Evolutionary conservation across 768 basidiomycete genomes (phyloP).

Genomic region (Hygrophoropsis aurantiaca): DNA sequence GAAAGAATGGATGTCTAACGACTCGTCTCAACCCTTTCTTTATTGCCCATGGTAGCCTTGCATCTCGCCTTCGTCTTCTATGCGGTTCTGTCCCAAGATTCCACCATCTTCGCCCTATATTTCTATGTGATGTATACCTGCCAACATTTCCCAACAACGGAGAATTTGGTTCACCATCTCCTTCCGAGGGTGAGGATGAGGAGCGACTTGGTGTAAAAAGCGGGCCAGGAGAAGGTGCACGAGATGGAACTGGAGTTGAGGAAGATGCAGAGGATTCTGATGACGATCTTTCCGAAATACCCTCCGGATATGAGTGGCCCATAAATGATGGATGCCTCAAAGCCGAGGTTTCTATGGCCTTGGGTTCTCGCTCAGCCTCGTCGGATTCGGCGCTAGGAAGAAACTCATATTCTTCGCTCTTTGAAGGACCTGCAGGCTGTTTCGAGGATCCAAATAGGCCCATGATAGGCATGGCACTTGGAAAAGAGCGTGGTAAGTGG

Average conservation of each 20-base stretch:
- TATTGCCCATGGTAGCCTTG: constrained; percentile 45
- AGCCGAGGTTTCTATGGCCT: constrained; percentile 5
- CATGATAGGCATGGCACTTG: constrained; percentile 18
- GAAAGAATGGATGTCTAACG: constrained; percentile 73
- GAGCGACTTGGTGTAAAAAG: constrained; percentile 49
- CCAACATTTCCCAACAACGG: constrained; percentile 37
- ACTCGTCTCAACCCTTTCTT: constrained; percentile 57
- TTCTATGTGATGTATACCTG: constrained; percentile 38
- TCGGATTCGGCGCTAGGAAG: constrained; percentile 45
- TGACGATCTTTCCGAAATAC: constrained; percentile 19
- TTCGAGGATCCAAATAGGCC: constrained; percentile 12
- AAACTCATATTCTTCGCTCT: constrained; percentile 43
- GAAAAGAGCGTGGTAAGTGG: constrained; percentile 5
- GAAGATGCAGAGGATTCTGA: constrained; percentile 28
- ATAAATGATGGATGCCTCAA: constrained; percentile 6
- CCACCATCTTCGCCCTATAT: constrained; percentile 62
- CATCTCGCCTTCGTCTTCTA: constrained; percentile 52
- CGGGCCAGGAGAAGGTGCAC: constrained; percentile 59
- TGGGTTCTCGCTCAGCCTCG: constrained; percentile 27
- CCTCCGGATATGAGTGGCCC: constrained; percentile 24
- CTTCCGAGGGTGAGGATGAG: constrained; percentile 59
- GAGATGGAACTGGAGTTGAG: constrained; percentile 61
- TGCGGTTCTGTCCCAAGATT: constrained; percentile 34
- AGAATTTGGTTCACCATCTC: constrained; percentile 58
- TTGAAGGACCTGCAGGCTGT: constrained; percentile 10